These are phyloP conservation scores for Leptosphaerulina australis DNA, from an alignment of 2,329 filamentous ascomycete species.

Conservation along the genomic window DNA sequence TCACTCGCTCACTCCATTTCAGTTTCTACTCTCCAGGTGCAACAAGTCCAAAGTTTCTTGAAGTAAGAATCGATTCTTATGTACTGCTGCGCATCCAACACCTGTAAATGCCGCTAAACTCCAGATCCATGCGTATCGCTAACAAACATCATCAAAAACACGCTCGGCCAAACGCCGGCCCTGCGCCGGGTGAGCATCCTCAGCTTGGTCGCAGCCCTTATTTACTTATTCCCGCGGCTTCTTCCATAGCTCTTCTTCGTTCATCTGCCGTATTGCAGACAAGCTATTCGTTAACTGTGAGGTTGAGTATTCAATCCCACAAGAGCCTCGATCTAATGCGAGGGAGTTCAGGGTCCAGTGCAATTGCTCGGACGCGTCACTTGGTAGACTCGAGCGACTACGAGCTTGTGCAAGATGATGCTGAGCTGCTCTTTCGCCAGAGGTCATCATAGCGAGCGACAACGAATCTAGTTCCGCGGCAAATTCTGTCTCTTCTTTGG, in stretches of 20 bases:
- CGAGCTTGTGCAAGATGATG: conserved; percentile 22
- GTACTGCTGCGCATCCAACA: conserved; percentile 4
- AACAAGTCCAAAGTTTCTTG: not conserved
- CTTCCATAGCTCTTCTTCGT: conserved; percentile 35
- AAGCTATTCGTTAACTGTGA: conserved; percentile 20
- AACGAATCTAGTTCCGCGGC: conserved; percentile 41
- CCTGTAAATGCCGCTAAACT: conserved; percentile 17
- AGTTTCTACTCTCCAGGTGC: too few relatives aligned
- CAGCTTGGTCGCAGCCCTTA: not conserved
- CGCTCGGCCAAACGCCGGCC: not conserved
- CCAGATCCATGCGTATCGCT: conserved; percentile 16
- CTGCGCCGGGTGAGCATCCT: not conserved
- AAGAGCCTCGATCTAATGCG: conserved; percentile 40
- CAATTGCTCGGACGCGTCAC: conserved; percentile 43
- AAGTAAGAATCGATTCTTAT: conserved; percentile 8
- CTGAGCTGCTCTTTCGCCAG: conserved; percentile 22
- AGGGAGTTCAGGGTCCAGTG: conserved; percentile 45
- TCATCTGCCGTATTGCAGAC: conserved; percentile 18
- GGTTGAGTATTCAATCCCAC: conserved; percentile 40
- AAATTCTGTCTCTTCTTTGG: conserved; percentile 40
- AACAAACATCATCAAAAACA: conserved; percentile 7
- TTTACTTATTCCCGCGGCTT: conserved; percentile 26
- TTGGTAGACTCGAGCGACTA: conserved; percentile 34
- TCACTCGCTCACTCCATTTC: not conserved
- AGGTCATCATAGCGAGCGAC: conserved; percentile 37